Conservation (phyloP, 2,329 filamentous ascomycete species). For the Fusarium stilboides region DNA sequence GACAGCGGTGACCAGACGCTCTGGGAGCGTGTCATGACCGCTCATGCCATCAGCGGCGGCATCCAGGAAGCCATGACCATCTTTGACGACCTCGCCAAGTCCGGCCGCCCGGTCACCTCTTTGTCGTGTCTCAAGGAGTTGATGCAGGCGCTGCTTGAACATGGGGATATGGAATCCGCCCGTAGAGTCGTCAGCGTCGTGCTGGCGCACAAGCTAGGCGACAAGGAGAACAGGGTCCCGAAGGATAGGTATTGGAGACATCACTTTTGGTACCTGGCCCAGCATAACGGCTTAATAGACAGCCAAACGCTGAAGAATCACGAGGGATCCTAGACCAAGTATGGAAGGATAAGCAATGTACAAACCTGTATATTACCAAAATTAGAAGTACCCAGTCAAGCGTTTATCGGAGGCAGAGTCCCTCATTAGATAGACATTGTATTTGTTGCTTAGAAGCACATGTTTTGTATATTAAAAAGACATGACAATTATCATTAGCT, state of each 20-base stretch:
- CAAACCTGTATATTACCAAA: conserved; percentile 4
- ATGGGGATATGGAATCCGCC: conserved; percentile 49
- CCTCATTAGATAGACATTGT: conserved; percentile 36
- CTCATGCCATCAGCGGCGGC: conserved; percentile 72
- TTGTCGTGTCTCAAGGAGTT: conserved; percentile 62
- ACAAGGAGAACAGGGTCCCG: conserved; percentile 33
- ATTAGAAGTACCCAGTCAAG: conserved; percentile 2
- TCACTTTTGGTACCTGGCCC: conserved; percentile 65
- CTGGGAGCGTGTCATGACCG: conserved; percentile 79
- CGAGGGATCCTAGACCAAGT: not conserved
- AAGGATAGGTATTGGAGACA: conserved; percentile 62
- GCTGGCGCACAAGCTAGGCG: conserved; percentile 49
- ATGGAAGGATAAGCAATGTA: not conserved
- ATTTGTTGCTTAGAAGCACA: conserved; percentile 23
- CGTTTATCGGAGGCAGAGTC: conserved; percentile 41
- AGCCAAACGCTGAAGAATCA: conserved; percentile 17
- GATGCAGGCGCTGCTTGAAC: conserved; percentile 54
- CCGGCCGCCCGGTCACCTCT: conserved; percentile 59
- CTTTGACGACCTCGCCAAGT: conserved; percentile 61
- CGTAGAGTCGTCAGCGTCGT: conserved; percentile 53
- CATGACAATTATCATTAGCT: conserved; percentile 6
- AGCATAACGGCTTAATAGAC: conserved; percentile 58
- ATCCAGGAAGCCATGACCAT: conserved; percentile 64
- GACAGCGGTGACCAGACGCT: conserved; percentile 71
- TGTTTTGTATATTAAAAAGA: conserved; percentile 33